Evolutionary conservation across 2,329 filamentous ascomycete species (phyloP).

Genomic region (Gyromitra esculenta): DNA sequence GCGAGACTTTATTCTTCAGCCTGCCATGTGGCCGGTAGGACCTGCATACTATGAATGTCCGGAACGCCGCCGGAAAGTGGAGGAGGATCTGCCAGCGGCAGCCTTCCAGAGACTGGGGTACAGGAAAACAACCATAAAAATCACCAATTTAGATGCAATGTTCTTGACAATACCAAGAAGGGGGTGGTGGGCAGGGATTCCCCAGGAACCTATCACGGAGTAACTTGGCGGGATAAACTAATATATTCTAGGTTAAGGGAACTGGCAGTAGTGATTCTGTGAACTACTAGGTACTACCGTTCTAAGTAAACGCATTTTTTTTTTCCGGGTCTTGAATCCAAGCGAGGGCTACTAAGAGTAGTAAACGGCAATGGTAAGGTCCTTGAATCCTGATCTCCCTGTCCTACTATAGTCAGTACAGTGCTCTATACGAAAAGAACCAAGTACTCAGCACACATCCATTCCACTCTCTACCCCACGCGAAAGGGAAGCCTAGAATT

Average conservation of each 20-base stretch:
- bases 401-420: not conserved
- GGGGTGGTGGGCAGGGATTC: not conserved
- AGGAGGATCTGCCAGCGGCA: constrained; percentile 20
- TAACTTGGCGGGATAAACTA: constrained; percentile 2
- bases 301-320: constrained; percentile 20
- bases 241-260: constrained; percentile 22
- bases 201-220: constrained; percentile 19
- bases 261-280: not conserved
- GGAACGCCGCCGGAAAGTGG: constrained; percentile 3
- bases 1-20: constrained; percentile 24
- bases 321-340: not conserved
- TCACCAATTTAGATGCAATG: not conserved
- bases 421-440: no score
- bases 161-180: not conserved
- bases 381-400: not conserved
- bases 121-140: constrained; percentile 13
- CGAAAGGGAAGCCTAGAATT: not conserved
- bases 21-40: not conserved
- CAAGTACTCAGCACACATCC: not conserved
- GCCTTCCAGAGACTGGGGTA: constrained; percentile 7
- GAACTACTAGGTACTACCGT: not conserved
- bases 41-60: constrained; percentile 7
- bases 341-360: not conserved
- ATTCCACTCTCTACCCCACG: not conserved
- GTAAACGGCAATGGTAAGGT: not conserved